Conservation (phyloP, 169 alveolate genomes). For the Plasmodium fragile region DNA sequence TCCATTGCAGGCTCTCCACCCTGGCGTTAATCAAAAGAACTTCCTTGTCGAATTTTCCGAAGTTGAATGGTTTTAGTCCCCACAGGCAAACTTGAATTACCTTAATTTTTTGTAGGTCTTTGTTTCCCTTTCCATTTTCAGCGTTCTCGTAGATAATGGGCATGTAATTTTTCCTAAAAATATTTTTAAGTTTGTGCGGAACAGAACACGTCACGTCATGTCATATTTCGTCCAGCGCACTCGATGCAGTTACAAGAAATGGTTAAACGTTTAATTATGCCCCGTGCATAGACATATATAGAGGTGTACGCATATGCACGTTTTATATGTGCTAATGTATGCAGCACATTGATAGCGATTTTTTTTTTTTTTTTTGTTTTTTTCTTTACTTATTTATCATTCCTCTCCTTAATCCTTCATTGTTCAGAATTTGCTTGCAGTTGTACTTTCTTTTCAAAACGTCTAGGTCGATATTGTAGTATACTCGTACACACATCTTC, state of each 20-base stretch:
- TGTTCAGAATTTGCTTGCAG: slow-evolving; percentile 21
- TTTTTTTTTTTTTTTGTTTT: slow-evolving; percentile 4
- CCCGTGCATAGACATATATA: not conserved
- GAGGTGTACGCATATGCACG: not conserved
- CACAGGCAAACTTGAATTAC: slow-evolving; percentile 35
- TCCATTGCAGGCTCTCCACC: slow-evolving; percentile 25
- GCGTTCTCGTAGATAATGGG: slow-evolving; percentile 28
- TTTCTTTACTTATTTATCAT: slow-evolving; percentile 34
- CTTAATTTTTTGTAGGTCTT: not conserved
- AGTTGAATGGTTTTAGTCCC: slow-evolving; percentile 28
- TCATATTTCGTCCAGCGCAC: not conserved
- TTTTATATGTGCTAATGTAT: not conserved
- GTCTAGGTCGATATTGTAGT: slow-evolving; percentile 28
- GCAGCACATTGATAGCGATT: not conserved
- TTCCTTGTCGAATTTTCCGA: slow-evolving; percentile 35
- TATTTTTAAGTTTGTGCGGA: not conserved
- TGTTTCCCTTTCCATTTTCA: slow-evolving; percentile 10
- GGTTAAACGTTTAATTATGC: not conserved
- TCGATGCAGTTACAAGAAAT: not conserved
- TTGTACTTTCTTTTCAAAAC: slow-evolving; percentile 29
- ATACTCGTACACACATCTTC: slow-evolving; percentile 60
- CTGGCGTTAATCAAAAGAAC: slow-evolving; percentile 40
- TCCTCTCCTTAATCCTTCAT: slow-evolving; percentile 43
- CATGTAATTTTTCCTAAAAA: slow-evolving; percentile 48
- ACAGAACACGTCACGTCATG: not conserved